These are phyloP conservation scores for Phytophthora ohioensis DNA, from an alignment of 352 stramenopile genomes.

Conservation along the genomic window DNA sequence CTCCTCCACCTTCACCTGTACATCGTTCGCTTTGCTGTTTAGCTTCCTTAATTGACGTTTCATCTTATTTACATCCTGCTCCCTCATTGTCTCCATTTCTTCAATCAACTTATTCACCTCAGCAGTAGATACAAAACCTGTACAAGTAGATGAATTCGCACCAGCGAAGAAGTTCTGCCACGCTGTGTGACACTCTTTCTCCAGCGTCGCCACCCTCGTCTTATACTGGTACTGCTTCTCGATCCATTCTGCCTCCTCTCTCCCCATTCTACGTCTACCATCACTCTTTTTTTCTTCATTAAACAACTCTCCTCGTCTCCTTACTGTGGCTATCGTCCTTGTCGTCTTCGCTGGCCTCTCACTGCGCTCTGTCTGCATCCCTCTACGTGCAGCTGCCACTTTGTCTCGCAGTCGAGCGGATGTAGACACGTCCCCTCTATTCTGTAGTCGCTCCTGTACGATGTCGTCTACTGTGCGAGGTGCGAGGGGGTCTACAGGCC, in stretches of 20 bases:
- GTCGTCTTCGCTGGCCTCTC: slow-evolving; percentile 36
- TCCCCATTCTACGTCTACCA: slow-evolving; percentile 37
- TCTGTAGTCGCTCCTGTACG: slow-evolving; percentile 41
- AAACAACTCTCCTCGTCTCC: slow-evolving; percentile 28
- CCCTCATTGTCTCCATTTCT: slow-evolving; percentile 40
- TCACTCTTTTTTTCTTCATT: slow-evolving; percentile 4
- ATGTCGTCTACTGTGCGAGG: slow-evolving; percentile 60
- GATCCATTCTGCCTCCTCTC: slow-evolving; percentile 61
- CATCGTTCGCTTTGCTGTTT: slow-evolving; percentile 33
- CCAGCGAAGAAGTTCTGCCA: slow-evolving; percentile 64
- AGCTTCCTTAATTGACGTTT: slow-evolving; percentile 48
- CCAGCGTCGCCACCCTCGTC: slow-evolving; percentile 44
- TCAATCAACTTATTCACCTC: slow-evolving; percentile 59
- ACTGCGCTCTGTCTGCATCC: slow-evolving; percentile 60
- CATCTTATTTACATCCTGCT: slow-evolving; percentile 44
- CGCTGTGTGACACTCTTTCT: slow-evolving; percentile 61
- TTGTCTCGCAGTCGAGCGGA: slow-evolving; percentile 43
- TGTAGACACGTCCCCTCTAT: slow-evolving; percentile 22
- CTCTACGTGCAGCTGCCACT: slow-evolving; percentile 51
- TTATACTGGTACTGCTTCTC: slow-evolving; percentile 72
- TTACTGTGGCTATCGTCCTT: slow-evolving; percentile 47
- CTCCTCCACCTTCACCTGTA: slow-evolving; percentile 53
- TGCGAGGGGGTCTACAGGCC: background rate
- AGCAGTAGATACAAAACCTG: slow-evolving; percentile 17
- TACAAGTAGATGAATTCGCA: slow-evolving; percentile 17